Base-by-base conservation (phyloP, 306 rosid species). In the Cercis canadensis region DNA sequence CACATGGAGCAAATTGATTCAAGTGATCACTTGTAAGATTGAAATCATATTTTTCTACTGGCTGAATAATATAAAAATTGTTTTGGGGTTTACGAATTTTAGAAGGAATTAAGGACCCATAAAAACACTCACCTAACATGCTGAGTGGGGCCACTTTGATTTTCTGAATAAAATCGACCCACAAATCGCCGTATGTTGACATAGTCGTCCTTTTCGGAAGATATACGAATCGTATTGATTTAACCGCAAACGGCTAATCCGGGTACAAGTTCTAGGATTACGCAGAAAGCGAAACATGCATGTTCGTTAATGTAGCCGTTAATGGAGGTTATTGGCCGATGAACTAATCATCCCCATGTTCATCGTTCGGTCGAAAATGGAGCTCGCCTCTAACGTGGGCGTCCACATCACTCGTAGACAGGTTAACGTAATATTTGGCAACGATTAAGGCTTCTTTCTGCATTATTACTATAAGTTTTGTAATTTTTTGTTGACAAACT, bases 241-340 rank as follows among this genome's bases (percentile, higher is more conserved):
- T 5, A 37, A 37, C 29, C 3, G 74, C 7, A 61, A 76, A 60
- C 51, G 67, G 69, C 17, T 24, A 63, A 63, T 45, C 63, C 16
- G 67, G 43, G 69, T 63, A 55, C 49, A 63, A 44, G 3, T 63
- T 21, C 10, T 37, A 3, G 8, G 43, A 37, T 37, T 37, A 5
- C 10, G 8, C 43, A 15, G 75, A 73, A 36, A 51, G 57, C 51
- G 57, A 57, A 31, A 59, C 49, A 1, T 8, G 50, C 46, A 2
- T 8, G 56, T 50, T 75, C 78, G 75, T 70, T 75, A 51, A 80
- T 80, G 74, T 33, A 70, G 84, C 80, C 77, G 80, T 80, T 75
- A 75, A 80, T 75, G 75, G 78, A 33, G 84, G 81, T 80, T 80
- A 75, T 44, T 21, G 58, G 56, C 80, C 58, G 80, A 74, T 74